Base-by-base conservation (phyloP, 139 green algal species). In the Haematococcus sp. region DNA sequence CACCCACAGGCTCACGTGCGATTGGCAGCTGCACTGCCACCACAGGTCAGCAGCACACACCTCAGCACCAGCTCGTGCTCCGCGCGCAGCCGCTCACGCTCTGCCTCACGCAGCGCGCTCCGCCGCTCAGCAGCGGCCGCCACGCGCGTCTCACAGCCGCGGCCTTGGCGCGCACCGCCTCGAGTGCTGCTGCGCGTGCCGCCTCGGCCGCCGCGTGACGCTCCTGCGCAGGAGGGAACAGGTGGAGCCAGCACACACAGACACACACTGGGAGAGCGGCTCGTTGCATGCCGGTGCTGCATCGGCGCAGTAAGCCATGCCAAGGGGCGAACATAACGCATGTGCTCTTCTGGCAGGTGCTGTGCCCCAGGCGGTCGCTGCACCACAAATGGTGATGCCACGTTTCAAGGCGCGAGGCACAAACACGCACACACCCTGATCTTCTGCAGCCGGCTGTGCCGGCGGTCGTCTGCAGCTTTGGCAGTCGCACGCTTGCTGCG, bases 1-100 rank as follows among this genome's bases (percentile, higher is more conserved):
- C n/a, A n/a, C n/a, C n/a, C n/a, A n/a, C n/a, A n/a, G n/a, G n/a
- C n/a, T n/a, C n/a, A n/a, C n/a, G n/a, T n/a, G n/a, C n/a, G n/a
- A n/a, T n/a, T n/a, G n/a, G n/a, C n/a, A n/a, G n/a, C n/a, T n/a
- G n/a, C n/a, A n/a, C n/a, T n/a, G n/a, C n/a, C n/a, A n/a, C n/a
- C n/a, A n/a, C n/a, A n/a, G n/a, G n/a, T n/a, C n/a, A n/a, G n/a
- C 28, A 61, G 22, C 54, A 88, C 70, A 23, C 80, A 28, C 27
- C 34, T 55, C 32, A 84, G 66, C 7, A 88, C 71, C 27, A 86
- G 63, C 70, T 86, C 71, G 31, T 85, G 77, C 63, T 83, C 76
- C 3, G 68, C 75, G 5, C 68, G 44, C 61, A 88, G 51, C 25
- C 84, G 74, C 30, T 86, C 76, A 20, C 63, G 63, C 70, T 86